Conservation (phyloP, 352 stramenopile species). For the Pythium scleroteichum region DNA sequence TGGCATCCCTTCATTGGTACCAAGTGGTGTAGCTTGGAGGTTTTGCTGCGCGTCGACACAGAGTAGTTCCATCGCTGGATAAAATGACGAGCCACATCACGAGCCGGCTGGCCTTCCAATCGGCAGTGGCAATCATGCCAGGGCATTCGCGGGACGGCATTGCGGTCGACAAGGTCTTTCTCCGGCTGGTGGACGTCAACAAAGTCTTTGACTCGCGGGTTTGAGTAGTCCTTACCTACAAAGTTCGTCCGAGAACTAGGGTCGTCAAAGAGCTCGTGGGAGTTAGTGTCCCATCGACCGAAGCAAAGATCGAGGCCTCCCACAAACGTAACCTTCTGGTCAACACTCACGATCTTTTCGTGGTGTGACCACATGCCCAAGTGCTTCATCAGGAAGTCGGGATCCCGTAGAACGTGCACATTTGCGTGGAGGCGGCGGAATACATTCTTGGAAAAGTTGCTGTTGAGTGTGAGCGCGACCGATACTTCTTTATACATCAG, state of each 20-base stretch:
- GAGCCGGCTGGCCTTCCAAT: slow-evolving; percentile 73
- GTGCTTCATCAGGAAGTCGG: slow-evolving; percentile 89
- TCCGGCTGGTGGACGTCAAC: slow-evolving; percentile 74
- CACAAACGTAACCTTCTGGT: slow-evolving; percentile 88
- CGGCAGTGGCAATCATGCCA: slow-evolving; percentile 87
- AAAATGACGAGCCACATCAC: slow-evolving; percentile 84
- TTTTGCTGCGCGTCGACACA: slow-evolving; percentile 79
- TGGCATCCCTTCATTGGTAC: slow-evolving; percentile 75
- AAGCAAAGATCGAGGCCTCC: slow-evolving; percentile 91
- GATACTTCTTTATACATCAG: slow-evolving; percentile 92
- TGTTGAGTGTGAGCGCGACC: slow-evolving; percentile 83
- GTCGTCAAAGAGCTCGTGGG: slow-evolving; percentile 73
- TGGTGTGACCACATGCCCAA: slow-evolving; percentile 90
- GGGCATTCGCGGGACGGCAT: slow-evolving; percentile 71
- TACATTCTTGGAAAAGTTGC: slow-evolving; percentile 73
- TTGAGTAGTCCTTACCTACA: slow-evolving; percentile 84
- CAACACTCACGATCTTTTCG: slow-evolving; percentile 92
- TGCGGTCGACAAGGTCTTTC: slow-evolving; percentile 77
- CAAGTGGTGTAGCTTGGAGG: slow-evolving; percentile 68
- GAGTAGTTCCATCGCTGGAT: slow-evolving; percentile 90
- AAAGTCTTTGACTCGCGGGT: slow-evolving; percentile 85
- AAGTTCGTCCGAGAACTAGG: slow-evolving; percentile 53
- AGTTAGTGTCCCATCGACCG: slow-evolving; percentile 81
- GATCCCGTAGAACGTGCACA: slow-evolving; percentile 87
- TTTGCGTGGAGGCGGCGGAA: slow-evolving; percentile 74